Base-by-base conservation (phyloP, 129 eudicot genomes). In the Kitagawia praeruptora region DNA sequence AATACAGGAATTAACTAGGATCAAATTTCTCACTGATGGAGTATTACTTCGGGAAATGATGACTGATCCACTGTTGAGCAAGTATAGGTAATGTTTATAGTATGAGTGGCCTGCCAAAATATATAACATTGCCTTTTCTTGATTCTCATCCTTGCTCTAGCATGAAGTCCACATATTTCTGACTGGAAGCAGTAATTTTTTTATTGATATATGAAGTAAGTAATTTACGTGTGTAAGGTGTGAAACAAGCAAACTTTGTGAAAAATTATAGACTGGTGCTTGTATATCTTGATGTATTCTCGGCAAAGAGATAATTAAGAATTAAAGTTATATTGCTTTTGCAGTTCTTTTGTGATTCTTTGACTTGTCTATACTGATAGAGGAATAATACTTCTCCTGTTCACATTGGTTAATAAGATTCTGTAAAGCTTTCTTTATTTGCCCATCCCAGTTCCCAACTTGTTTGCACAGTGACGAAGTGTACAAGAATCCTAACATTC, bases 21-120 rank as follows among this genome's bases (percentile, higher is more conserved):
- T 95, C 86, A 95, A 95, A 76, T 95, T 92, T 89, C 96, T 95
- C 37, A 90, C 99, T 0, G 99, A 95, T 89, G 99, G 99, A 77
- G 99, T 95, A 38, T 85, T 95, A 88, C 88, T 95, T 23, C 85
- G 99, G 80, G 97, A 95, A 86, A 95, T 95, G 99, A 95, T 95
- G 97, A 91, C 89, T 82, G 99, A 95, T 89, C 99, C 99, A 78
- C 97, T 95, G 46, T 51, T 95, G 84, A 90, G 89, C 91, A 92
- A 90, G 85, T 95, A 95, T 78, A 92, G 96, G 98, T 94, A 82
- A 58, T 87, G 70, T 38, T 73, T 81, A 78, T 80, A 31, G 70
- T 76, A 53, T 49, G 34, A 38, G 34, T 21, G 37, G 18, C 25
- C n/a, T 42, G 46, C 14, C 75, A 44, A 63, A 64, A 63, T 56